Evolutionary conservation across 345 rosid genomes (phyloP).

Genomic region (Fremontodendron californicum): DNA sequence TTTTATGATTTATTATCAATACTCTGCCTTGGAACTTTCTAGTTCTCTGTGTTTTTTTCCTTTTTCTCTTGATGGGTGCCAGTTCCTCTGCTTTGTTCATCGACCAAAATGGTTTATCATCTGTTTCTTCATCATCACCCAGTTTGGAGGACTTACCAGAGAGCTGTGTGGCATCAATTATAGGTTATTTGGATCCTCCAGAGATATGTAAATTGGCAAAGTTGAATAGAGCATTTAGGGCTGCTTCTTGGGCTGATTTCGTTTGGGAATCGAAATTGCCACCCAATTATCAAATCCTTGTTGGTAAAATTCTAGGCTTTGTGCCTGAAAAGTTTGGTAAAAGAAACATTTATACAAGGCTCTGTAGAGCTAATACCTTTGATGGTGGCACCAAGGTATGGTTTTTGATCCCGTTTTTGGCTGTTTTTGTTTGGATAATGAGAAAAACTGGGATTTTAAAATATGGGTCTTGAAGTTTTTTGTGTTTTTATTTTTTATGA

Average conservation of each 20-base stretch:
- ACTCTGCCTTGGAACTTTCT: neutral
- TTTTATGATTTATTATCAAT: neutral
- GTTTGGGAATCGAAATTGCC: slow-evolving; percentile 97
- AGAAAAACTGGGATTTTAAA: neutral
- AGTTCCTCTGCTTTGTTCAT: slow-evolving; percentile 38
- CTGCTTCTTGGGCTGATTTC: slow-evolving; percentile 92
- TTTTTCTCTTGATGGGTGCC: slow-evolving; percentile 53
- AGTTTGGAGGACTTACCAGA: slow-evolving; percentile 81
- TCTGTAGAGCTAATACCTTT: slow-evolving; percentile 53
- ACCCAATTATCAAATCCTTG: slow-evolving; percentile 47
- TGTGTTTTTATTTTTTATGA: neutral
- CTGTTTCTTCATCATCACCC: slow-evolving; percentile 24
- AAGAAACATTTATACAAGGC: slow-evolving; percentile 62
- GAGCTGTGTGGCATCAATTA: slow-evolving; percentile 66
- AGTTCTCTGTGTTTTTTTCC: neutral
- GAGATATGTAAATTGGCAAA: slow-evolving; percentile 75
- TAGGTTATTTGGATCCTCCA: slow-evolving; percentile 64
- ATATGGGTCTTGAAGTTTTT: neutral
- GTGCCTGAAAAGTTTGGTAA: slow-evolving; percentile 42
- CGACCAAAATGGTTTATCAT: slow-evolving; percentile 21
- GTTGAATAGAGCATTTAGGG: slow-evolving; percentile 72
- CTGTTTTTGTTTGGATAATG: neutral
- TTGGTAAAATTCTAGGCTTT: slow-evolving; percentile 48
- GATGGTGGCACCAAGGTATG: slow-evolving; percentile 79
- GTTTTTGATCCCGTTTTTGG: neutral